Evolutionary conservation across 1,284 basidiomycete species (phyloP).

Genomic region (Takashimella koratensis): DNA sequence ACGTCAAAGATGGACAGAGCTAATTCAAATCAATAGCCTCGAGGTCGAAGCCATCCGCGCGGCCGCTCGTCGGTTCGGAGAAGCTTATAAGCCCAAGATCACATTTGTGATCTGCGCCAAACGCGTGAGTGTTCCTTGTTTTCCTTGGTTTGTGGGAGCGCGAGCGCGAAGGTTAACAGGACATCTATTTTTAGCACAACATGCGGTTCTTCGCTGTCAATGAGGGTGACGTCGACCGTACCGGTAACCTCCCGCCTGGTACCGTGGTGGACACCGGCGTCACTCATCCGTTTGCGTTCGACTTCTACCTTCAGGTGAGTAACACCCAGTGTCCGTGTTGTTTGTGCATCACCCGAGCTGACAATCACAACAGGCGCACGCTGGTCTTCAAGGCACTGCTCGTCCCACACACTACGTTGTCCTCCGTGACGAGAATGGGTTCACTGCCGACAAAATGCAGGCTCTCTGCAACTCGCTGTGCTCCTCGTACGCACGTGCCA

Average conservation of each 20-base stretch:
- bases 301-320: slow-evolving; percentile 40
- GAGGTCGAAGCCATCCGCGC: slow-evolving; percentile 40
- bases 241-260: slow-evolving; percentile 49
- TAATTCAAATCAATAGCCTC: slow-evolving; percentile 1
- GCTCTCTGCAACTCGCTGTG: slow-evolving; percentile 44
- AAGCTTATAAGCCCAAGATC: slow-evolving; percentile 43
- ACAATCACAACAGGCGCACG: slow-evolving; percentile 32
- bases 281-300: slow-evolving; percentile 49
- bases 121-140: slow-evolving; percentile 26
- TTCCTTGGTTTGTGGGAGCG: too few species aligned
- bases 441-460: slow-evolving; percentile 43
- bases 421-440: slow-evolving; percentile 36
- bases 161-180: too few species aligned
- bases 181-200: slow-evolving; percentile 35
- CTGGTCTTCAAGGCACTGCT: slow-evolving; percentile 48
- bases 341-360: background rate
- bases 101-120: slow-evolving; percentile 49
- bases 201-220: slow-evolving; percentile 49
- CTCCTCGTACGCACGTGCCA: slow-evolving; percentile 49
- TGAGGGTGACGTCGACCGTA: slow-evolving; percentile 39
- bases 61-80: slow-evolving; percentile 24
- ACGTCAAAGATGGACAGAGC: background rate
- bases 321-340: background rate
- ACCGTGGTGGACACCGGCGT: slow-evolving; percentile 47
- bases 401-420: slow-evolving; percentile 50